A percentile compares a stretch with the other conserved stretches of the same genome.
Conservation (phyloP, 305 asterid species). For the Fraxinus velutina region DNA sequence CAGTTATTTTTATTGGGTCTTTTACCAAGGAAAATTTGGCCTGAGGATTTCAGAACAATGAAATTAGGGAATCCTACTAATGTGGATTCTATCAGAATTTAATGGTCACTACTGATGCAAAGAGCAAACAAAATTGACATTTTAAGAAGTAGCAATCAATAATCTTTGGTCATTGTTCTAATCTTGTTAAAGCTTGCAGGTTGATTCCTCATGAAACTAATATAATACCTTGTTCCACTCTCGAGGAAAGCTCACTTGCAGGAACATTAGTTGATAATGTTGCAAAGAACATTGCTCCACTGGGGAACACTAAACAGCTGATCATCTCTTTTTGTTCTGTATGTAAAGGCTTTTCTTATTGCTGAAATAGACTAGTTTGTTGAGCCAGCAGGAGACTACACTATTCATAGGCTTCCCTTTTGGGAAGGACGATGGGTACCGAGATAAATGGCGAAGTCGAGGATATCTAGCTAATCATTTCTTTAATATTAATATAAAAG, state of each 20-base stretch:
- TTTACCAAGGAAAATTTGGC: neutral
- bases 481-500: neutral
- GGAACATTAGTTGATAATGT: neutral
- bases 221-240: neutral
- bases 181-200: neutral
- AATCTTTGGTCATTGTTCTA: neutral
- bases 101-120: neutral
- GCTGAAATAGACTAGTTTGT: neutral
- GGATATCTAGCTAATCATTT: neutral
- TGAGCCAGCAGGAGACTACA: neutral
- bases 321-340: neutral
- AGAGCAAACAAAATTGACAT: neutral
- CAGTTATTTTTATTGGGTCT: neutral
- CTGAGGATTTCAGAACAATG: neutral
- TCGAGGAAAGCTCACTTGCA: neutral
- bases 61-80: neutral
- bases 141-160: neutral
- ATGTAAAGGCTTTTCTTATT: neutral
- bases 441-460: neutral
- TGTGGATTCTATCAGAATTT: neutral
- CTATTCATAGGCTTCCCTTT: neutral
- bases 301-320: neutral
- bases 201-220: neutral
- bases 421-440: neutral
- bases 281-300: neutral